Evolutionary conservation across 2,329 filamentous ascomycete genomes (phyloP), one percentile per base, ranked within the genome.

Genomic region (Byssoonygena ceratinophila): DNA sequence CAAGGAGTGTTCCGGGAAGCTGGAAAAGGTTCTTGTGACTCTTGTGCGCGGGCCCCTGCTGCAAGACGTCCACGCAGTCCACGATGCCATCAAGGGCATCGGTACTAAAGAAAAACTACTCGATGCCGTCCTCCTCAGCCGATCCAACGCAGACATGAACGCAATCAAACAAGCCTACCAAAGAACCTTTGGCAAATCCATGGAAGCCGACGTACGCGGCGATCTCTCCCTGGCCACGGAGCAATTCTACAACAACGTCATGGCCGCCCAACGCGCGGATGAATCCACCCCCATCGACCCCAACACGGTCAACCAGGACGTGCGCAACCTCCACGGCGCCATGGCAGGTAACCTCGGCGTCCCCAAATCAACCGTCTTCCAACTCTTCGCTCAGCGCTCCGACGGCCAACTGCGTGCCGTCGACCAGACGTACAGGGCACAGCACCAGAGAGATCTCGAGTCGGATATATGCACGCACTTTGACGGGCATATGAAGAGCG

Each of bases 191-290:
- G 73, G 74, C 34, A 77, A 77, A 18, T 75, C 77, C 14, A 77
- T 97, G 0, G 84, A 90, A 61, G 71, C 74, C 11, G 85, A 85
- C 51, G 80, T 97, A 57, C 81, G 81, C 58, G 79, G 77, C 18
- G 91, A 97, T 59, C 73, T 97, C 18, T 91, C 85, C 59, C 79
- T 86, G 68, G 92, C 92, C 71, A 96, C 91, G 0, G 83, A 90
- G 66, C 75, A 82, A 18, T 82, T 96, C 60, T 97, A 95, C 71
- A 73, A 85, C 66, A 85, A 92, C 68, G 83, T 95, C 22, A 74
- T 94, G 37, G 76, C 80, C 29, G 88, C 83, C 1, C 80, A 77
- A 46, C 80, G 89, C 36, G 79, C 82, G 34, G 89, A 96, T 64
- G 90, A 97, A 58, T 81, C 81, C 1, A 76, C 79, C 0, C 87